Percentiles rank a stretch among this genome's conserved stretches.
Evolutionary conservation across 1,284 basidiomycete species (phyloP).

Genomic region (Calocybe gambosa): DNA sequence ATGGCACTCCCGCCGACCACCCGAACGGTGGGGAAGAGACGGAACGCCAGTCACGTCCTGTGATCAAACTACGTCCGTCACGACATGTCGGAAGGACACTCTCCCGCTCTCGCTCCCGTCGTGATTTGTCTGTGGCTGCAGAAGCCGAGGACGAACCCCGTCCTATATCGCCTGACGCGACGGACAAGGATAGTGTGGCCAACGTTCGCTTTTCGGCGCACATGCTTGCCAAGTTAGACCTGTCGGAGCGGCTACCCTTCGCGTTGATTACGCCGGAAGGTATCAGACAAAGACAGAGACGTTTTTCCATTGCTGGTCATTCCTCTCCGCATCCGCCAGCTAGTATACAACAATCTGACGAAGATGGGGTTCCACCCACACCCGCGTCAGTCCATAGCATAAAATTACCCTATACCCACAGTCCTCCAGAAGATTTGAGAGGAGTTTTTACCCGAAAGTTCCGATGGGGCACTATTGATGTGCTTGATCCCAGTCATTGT

Average conservation of each 20-base stretch:
- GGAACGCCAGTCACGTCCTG: constrained; percentile 55
- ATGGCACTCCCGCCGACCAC: constrained; percentile 24
- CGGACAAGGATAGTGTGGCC: constrained; percentile 60
- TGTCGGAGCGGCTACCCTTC: constrained; percentile 60
- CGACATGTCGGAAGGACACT: constrained; percentile 36
- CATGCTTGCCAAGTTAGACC: constrained; percentile 49
- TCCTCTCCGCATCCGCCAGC: constrained; percentile 24
- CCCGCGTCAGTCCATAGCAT: constrained; percentile 30
- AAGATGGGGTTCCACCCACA: constrained; percentile 30
- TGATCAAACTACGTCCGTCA: constrained; percentile 63
- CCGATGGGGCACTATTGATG: constrained; percentile 79
- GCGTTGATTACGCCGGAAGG: constrained; percentile 70
- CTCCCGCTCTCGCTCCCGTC: constrained; percentile 67
- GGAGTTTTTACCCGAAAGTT: constrained; percentile 71
- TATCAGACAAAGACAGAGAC: constrained; percentile 31
- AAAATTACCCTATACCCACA: constrained; percentile 38
- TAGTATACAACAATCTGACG: constrained; percentile 33
- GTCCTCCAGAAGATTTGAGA: constrained; percentile 58
- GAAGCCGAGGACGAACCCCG: constrained; percentile 40
- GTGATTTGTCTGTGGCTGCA: constrained; percentile 53
- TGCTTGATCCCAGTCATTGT: constrained; percentile 75
- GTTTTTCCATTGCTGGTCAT: constrained; percentile 22
- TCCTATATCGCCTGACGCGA: constrained; percentile 46
- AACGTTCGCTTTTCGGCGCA: constrained; percentile 72
- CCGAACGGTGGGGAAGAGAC: constrained; percentile 36